Percentiles rank a stretch among this genome's conserved stretches.
Evolutionary conservation across 768 basidiomycete species (phyloP).

Genomic region (Serendipita vermifera): DNA sequence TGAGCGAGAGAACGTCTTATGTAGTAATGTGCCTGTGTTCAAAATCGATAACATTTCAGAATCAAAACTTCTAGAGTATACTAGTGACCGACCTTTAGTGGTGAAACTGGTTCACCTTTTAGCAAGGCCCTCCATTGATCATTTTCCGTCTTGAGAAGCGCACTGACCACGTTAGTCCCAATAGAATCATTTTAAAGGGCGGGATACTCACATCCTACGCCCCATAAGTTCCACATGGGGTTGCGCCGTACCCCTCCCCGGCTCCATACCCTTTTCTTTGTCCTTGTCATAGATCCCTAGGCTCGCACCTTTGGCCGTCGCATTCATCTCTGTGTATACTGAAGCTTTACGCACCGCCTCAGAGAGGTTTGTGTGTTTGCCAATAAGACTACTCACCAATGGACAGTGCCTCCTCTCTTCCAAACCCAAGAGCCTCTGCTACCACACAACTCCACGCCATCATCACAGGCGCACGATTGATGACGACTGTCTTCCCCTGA

Average conservation of each 20-base stretch:
- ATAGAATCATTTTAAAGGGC: background rate
- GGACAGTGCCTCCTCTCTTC: slow-evolving; percentile 77
- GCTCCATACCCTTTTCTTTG: slow-evolving; percentile 43
- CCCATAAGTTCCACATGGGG: slow-evolving; percentile 83
- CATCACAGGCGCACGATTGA: slow-evolving; percentile 91
- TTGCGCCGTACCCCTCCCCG: slow-evolving; percentile 45
- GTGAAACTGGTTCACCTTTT: slow-evolving; percentile 52
- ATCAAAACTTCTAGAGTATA: background rate
- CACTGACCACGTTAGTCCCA: slow-evolving; percentile 31
- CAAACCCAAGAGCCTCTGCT: slow-evolving; percentile 75
- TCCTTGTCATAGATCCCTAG: slow-evolving; percentile 59
- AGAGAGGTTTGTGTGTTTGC: background rate
- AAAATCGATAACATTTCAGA: background rate
- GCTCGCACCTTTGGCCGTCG: slow-evolving; percentile 68
- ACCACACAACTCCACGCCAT: slow-evolving; percentile 86
- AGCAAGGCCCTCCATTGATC: slow-evolving; percentile 76
- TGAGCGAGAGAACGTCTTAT: slow-evolving; percentile 69
- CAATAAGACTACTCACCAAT: slow-evolving; percentile 44
- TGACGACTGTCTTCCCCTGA: slow-evolving; percentile 43
- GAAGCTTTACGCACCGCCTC: slow-evolving; percentile 41
- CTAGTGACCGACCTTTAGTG: slow-evolving; percentile 37
- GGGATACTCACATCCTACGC: slow-evolving; percentile 34
- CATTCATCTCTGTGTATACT: slow-evolving; percentile 89
- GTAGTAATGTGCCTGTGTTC: slow-evolving; percentile 57
- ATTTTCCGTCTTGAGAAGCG: slow-evolving; percentile 58